Evolutionary conservation across 1,139 yeast genomes (phyloP), one percentile per base, ranked within the genome.

Genomic region (Hansenula anomala): DNA sequence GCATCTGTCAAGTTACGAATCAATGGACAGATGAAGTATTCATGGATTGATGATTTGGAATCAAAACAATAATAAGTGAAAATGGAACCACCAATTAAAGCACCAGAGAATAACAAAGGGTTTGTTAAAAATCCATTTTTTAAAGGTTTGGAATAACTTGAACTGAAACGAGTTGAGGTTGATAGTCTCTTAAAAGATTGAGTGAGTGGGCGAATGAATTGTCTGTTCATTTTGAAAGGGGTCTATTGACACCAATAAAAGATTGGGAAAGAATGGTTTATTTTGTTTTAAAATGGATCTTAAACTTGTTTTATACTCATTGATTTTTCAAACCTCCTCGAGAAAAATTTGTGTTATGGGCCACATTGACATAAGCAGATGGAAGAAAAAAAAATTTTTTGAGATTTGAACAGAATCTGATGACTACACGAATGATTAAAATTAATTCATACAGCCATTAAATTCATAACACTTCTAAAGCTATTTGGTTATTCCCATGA

Each of bases 41-140:
- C 94, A 54, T 88, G 94, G 36, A 86, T 64, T 6, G 88, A 82
- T 1, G 97, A 81, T 45, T 95, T 72, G 10, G 97, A 80, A 61
- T 90, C 96, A 42, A 77, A 64, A 26, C 67, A 61, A 54, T 81
- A 82, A 46, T 66, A 65, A 12, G 61, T 58, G 40, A 65, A 59
- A 20, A 44, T 58, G 56, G 64, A 62, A n/a, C 65, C 63, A 16
- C 59, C 62, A 36, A 61, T 62, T 33, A 63, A 41, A 4, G 67
- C 64, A 2, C 60, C 58, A 4, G 57, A 43, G 31, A 54, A 50
- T 17, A 49, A 42, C 5, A 54, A 31, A n/a, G 57, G 48, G 28
- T 38, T 55, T 3, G 52, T 48, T 15, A 43, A 40, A 30, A 49
- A 39, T 10, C 52, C 47, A 3, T 60, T 49, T 40, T 50, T 52